These are phyloP conservation scores for Stephanodiscus minutulus DNA, from an alignment of 108 stramenopile species.

Conservation along the genomic window DNA sequence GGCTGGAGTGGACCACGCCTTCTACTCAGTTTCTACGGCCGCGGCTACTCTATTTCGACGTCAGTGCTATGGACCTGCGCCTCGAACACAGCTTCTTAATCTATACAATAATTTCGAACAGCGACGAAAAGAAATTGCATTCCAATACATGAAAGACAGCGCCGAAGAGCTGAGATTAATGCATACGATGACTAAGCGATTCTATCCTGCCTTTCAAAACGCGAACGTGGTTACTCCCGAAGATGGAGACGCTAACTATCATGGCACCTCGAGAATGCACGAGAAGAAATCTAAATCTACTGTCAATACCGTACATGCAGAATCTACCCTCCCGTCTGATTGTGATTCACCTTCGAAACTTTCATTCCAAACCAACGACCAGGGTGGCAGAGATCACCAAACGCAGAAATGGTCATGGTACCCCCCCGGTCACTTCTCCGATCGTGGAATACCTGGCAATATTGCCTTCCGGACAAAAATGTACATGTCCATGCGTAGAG, in stretches of 20 bases:
- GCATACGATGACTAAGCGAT: constrained; percentile 35
- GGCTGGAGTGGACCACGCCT: constrained; percentile 27
- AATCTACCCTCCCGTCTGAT: constrained; percentile 4
- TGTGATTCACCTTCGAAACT: constrained; percentile 30
- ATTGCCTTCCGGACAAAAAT: constrained; percentile 16
- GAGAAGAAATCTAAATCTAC: constrained; percentile 36
- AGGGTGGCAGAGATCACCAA: background rate
- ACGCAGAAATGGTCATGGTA: constrained; percentile 48
- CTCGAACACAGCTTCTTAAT: constrained; percentile 15
- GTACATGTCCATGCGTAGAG: constrained; percentile 25
- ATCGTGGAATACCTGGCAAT: constrained; percentile 20
- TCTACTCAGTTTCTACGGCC: constrained; percentile 31
- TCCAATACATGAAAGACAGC: constrained; percentile 30
- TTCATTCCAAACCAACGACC: constrained; percentile 25
- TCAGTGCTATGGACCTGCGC: constrained; percentile 40
- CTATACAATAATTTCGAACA: constrained; percentile 46
- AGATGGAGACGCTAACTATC: background rate
- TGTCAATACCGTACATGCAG: constrained; percentile 38
- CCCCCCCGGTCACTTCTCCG: constrained; percentile 32
- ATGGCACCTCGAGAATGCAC: constrained; percentile 21
- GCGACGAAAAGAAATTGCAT: constrained; percentile 41
- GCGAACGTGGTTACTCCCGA: background rate
- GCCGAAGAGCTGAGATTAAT: constrained; percentile 38
- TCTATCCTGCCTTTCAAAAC: constrained; percentile 30
- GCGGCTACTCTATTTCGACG: constrained; percentile 45